Percentiles rank a stretch among this genome's conserved stretches.
Evolutionary conservation across 2,329 filamentous ascomycete species (phyloP).

Genomic region (Talaromyces sp.): DNA sequence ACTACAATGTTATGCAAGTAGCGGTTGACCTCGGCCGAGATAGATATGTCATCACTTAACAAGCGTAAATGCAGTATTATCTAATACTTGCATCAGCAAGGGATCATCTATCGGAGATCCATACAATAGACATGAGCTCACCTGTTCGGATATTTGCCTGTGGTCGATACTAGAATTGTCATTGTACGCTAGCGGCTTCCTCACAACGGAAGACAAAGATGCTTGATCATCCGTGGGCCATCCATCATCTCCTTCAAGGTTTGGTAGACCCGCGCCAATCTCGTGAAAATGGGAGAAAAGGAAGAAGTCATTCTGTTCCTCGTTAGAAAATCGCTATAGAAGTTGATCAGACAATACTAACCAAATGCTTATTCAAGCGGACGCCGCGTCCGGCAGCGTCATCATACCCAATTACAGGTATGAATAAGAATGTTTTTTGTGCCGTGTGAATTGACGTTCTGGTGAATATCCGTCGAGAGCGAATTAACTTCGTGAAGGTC

Average conservation of each 20-base stretch:
- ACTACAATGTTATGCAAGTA: constrained; percentile 86
- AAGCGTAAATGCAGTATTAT: constrained; percentile 58
- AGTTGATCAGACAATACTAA: constrained; percentile 21
- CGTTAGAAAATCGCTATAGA: constrained; percentile 17
- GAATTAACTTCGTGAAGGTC: constrained; percentile 64
- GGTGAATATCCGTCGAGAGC: constrained; percentile 73
- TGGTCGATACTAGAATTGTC: neutral
- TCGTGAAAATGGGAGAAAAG: constrained; percentile 86
- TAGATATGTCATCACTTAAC: constrained; percentile 57
- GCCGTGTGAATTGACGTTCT: constrained; percentile 69
- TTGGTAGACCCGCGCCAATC: constrained; percentile 66
- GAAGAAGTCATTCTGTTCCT: constrained; percentile 68
- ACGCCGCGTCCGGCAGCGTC: constrained; percentile 27
- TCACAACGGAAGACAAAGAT: constrained; percentile 39
- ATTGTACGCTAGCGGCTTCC: constrained; percentile 21
- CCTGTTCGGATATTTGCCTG: constrained; percentile 5
- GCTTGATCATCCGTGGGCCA: constrained; percentile 35
- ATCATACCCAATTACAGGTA: constrained; percentile 62
- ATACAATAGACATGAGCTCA: neutral
- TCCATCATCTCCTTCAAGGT: constrained; percentile 62
- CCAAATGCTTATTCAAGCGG: constrained; percentile 42
- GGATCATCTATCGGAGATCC: neutral
- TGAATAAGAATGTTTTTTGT: constrained; percentile 74
- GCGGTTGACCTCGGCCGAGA: constrained; percentile 73
- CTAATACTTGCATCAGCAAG: constrained; percentile 21